Base-by-base conservation (phyloP, 2,329 filamentous ascomycete genomes). In the Phyllosticta citriasiana region DNA sequence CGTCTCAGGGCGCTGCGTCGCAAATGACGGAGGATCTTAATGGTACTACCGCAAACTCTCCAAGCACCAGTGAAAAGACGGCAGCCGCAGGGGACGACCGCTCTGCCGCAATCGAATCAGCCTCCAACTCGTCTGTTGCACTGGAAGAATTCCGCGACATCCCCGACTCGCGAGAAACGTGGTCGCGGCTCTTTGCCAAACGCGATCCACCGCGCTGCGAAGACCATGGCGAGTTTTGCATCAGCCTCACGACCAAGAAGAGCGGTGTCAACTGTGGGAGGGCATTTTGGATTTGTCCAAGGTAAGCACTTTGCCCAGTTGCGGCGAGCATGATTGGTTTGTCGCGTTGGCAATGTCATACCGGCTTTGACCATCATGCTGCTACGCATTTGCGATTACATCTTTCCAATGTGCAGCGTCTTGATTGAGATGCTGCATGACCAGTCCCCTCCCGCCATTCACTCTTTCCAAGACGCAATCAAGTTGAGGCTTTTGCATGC, bases 181-280 rank as follows among this genome's bases (percentile, higher is more conserved):
- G 94, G 94, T 86, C 85, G 4, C 91, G 88, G 70, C 79, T 97
- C 14, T 86, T 97, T 64, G 84, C 86, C 16, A 91, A 88, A 72
- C 86, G 88, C 61, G 77, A 84, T 1, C 80, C 84, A 1, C 94
- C 94, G 1, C 83, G 82, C 62, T 99, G 94, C 71, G 91, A 97
- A 67, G 76, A 77, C 55, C 94, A 99, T 70, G 80, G 85, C 59
- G 92, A 97, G 67, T 88, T 89, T 2, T 97, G 94, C 73, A 88
- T 91, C 65, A 89, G 82, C 65, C 77, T 93, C 57, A 82, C 86
- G 19, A 96, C 92, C 0, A 97, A 93, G 77, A 97, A 97, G 71
- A 81, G 90, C 0, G 94, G 94, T 1, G 77, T 89, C 64, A 99
- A 97, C 69, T 87, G 81, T 65, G 85, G 85, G 0, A 76, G 85